Evolutionary conservation across 148 eudicot genomes (phyloP), one percentile per base, ranked within the genome.

Genomic region (Rhododendron williamsianum): DNA sequence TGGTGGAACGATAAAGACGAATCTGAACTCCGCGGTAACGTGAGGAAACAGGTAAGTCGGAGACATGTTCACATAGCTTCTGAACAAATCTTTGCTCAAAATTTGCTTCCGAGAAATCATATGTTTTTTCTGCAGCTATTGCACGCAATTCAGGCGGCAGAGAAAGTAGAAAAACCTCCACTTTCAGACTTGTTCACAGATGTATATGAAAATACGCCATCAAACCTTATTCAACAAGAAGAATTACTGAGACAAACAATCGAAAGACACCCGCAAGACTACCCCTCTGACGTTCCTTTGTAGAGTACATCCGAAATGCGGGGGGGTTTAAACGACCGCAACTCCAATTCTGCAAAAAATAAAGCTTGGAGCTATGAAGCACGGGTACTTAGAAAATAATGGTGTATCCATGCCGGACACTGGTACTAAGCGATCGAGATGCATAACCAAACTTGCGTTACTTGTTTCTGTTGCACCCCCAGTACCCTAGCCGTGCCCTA

Each of bases 1-100:
- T 94, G 98, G 98, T 94, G 98, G 98, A 89, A 74, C 19, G 93
- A 94, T 3, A 88, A 91, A 45, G 86, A 89, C 3, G 98, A 96
- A 87, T 85, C 88, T 9, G 84, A 87, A 41, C 85, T 91, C 79
- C 95, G 95, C 21, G 63, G 38, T 25, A 87, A 41, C 21, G 77
- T 89, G n/a, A 93, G 90, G 76, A 89, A 94, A 78, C 91, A 94
- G 93, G 94, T 93, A 49, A 76, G 9, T 38, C n/a, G 0, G n/a
- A 38, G 46, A 76, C n/a, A 13, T 9, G 11, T 19, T 41, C 23
- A 3, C 79, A 19, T 76, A 41, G 41, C 79, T 77, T 43, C 52
- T 77, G 30, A 8, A 23, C 80, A 19, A 36, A 10, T 23, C 52
- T 54, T 38, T 1, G 45, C 19, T 52, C 43, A 11, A 54, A 16